These are phyloP conservation scores for Begonia fuchsioides DNA, from an alignment of 306 rosid genomes.

Conservation along the genomic window DNA sequence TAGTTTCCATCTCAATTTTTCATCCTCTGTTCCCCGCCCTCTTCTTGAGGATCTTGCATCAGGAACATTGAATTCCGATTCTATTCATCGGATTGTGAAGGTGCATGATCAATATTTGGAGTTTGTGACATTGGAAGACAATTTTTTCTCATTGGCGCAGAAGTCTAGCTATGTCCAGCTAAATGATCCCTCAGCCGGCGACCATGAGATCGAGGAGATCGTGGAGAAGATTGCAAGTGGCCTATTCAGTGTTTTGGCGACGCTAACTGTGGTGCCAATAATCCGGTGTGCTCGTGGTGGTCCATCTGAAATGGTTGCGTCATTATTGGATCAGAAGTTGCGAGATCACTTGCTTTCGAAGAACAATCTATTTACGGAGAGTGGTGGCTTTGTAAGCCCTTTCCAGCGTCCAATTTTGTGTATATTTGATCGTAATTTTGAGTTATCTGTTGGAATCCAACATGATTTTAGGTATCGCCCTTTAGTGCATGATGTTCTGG, in stretches of 20 bases:
- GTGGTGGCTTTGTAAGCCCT: conserved; percentile 55
- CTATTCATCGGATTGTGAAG: conserved; percentile 49
- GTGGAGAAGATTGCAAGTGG: conserved; percentile 65
- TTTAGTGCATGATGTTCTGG: conserved; percentile 80
- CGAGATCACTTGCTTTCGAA: conserved; percentile 81
- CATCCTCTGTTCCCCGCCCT: conserved; percentile 75
- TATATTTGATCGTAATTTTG: conserved; percentile 76
- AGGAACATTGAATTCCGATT: conserved; percentile 62
- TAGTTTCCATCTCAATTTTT: conserved; percentile 60
- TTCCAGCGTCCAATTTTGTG: conserved; percentile 90
- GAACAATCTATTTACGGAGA: conserved; percentile 73
- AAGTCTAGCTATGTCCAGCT: conserved; percentile 57
- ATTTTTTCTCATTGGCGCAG: conserved; percentile 70
- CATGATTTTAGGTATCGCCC: conserved; percentile 91
- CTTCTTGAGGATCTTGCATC: conserved; percentile 86
- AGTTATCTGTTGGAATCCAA: conserved; percentile 81
- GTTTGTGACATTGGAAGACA: conserved; percentile 78
- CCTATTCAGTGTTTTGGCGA: conserved; percentile 76
- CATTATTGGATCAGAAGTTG: conserved; percentile 73
- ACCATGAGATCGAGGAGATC: conserved; percentile 82
- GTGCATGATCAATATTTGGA: conserved; percentile 95
- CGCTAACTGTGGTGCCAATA: conserved; percentile 70
- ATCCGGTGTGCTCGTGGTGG: conserved; percentile 83
- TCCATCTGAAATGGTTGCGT: conserved; percentile 93
- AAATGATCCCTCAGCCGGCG: conserved; percentile 89